phyloP scores from a whole-genome alignment of 352 stramenopile species.

The Pythium pyrilobum region DNA sequence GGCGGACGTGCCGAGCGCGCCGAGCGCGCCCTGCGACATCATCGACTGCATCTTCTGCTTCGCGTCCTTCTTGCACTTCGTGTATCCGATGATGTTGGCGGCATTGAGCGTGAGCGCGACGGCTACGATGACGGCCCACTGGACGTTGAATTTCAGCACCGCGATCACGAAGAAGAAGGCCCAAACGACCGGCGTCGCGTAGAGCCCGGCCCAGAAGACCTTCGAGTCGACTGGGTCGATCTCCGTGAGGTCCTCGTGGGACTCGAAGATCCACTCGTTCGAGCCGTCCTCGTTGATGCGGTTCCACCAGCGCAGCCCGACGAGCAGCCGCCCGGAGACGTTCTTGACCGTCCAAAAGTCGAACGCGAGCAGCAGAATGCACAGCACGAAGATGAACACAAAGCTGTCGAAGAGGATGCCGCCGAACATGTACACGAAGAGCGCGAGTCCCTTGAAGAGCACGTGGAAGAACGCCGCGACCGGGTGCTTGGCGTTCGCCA shows the following conservation, averaged over 20 bases:
- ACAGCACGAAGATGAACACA: slow-evolving; percentile 96
- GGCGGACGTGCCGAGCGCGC: slow-evolving; percentile 55
- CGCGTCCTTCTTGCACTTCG: slow-evolving; percentile 93
- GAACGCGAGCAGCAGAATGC: slow-evolving; percentile 94
- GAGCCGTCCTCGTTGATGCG: slow-evolving; percentile 93
- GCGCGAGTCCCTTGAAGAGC: slow-evolving; percentile 93
- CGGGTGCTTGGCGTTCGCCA: slow-evolving; percentile 88
- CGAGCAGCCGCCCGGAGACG: slow-evolving; percentile 82
- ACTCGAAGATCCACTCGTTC: slow-evolving; percentile 97
- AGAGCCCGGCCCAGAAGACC: slow-evolving; percentile 96
- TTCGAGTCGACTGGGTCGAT: slow-evolving; percentile 86
- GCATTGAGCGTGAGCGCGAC: slow-evolving; percentile 89
- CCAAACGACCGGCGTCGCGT: slow-evolving; percentile 92
- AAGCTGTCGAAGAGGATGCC: slow-evolving; percentile 88
- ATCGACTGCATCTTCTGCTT: slow-evolving; percentile 81
- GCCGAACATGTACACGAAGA: slow-evolving; percentile 96
- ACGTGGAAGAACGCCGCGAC: slow-evolving; percentile 95
- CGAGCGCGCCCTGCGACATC: slow-evolving; percentile 72
- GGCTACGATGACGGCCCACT: slow-evolving; percentile 93
- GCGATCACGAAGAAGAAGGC: slow-evolving; percentile 87
- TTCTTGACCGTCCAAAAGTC: slow-evolving; percentile 99
- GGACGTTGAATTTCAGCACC: slow-evolving; percentile 91
- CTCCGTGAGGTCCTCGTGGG: slow-evolving; percentile 87
- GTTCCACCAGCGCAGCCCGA: slow-evolving; percentile 98
- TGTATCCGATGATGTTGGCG: slow-evolving; percentile 98